Evolutionary conservation across 2,329 filamentous ascomycete species (phyloP).

Genomic region (Arachnopeziza araneosa): DNA sequence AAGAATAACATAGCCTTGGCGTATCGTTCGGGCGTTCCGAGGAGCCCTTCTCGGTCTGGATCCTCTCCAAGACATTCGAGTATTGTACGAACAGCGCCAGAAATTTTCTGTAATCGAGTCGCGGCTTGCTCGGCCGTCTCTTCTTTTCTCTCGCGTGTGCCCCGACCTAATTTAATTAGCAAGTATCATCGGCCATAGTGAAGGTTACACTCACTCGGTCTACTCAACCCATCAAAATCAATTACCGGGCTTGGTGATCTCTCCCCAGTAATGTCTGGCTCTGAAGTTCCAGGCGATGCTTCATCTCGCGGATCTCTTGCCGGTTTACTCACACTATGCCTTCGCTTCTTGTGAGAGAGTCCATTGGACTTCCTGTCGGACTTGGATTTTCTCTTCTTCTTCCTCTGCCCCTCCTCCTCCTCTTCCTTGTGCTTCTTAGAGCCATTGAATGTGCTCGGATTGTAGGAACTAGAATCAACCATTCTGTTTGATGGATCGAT

Average conservation of each 20-base stretch:
- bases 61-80: slow-evolving; percentile 67
- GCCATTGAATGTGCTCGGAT: neutral
- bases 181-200: neutral
- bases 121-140: slow-evolving; percentile 48
- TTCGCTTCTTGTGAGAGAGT: slow-evolving; percentile 35
- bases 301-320: slow-evolving; percentile 56
- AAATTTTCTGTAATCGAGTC: slow-evolving; percentile 51
- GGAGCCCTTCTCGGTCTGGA: slow-evolving; percentile 57
- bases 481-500: neutral
- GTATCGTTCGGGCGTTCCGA: slow-evolving; percentile 75
- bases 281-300: slow-evolving; percentile 17
- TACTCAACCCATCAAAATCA: slow-evolving; percentile 56
- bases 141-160: slow-evolving; percentile 58
- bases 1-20: slow-evolving; percentile 94
- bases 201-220: slow-evolving; percentile 42
- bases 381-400: slow-evolving; percentile 25
- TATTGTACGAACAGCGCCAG: slow-evolving; percentile 57
- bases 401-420: slow-evolving; percentile 5
- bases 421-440: neutral
- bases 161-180: slow-evolving; percentile 41
- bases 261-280: slow-evolving; percentile 26
- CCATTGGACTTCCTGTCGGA: slow-evolving; percentile 20
- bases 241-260: slow-evolving; percentile 52
- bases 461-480: neutral
- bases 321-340: slow-evolving; percentile 53